phyloP scores from a whole-genome alignment of 768 basidiomycete species.

The Serendipita indica region DNA sequence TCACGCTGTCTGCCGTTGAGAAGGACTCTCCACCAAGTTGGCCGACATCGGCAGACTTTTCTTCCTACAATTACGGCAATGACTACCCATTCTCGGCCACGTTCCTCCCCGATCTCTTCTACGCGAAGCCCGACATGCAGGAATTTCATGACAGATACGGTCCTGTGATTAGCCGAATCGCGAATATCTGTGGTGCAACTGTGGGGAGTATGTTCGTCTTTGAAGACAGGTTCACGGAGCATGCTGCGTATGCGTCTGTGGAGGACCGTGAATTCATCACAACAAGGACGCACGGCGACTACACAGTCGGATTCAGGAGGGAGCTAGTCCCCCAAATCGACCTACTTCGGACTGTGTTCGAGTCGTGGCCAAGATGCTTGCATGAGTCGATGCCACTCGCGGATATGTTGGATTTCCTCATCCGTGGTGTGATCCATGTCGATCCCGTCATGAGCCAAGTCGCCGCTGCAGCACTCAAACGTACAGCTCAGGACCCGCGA shows the following conservation, averaged over 20 bases:
- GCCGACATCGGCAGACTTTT: slow-evolving; percentile 65
- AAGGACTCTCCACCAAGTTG: slow-evolving; percentile 60
- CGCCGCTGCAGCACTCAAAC: slow-evolving; percentile 49
- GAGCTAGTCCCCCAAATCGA: slow-evolving; percentile 46
- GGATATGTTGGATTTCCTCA: slow-evolving; percentile 61
- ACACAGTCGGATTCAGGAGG: slow-evolving; percentile 48
- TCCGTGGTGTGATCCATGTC: slow-evolving; percentile 71
- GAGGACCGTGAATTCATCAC: neutral
- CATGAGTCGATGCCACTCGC: slow-evolving; percentile 31
- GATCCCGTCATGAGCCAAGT: slow-evolving; percentile 61
- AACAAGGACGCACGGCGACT: neutral
- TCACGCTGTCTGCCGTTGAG: slow-evolving; percentile 58
- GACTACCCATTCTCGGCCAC: slow-evolving; percentile 63
- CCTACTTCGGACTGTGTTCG: slow-evolving; percentile 61
- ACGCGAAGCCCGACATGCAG: slow-evolving; percentile 50
- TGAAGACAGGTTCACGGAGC: slow-evolving; percentile 55
- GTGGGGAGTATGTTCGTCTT: slow-evolving; percentile 69
- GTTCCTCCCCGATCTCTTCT: slow-evolving; percentile 37
- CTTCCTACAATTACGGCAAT: slow-evolving; percentile 31
- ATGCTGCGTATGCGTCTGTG: slow-evolving; percentile 16
- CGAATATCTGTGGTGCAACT: slow-evolving; percentile 41
- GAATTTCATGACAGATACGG: slow-evolving; percentile 58
- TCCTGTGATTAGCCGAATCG: slow-evolving; percentile 40
- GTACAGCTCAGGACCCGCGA: slow-evolving; percentile 49
- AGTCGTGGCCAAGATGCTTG: slow-evolving; percentile 72